Percentiles rank a stretch among this genome's conserved stretches.
phyloP scores from a whole-genome alignment of 306 rosid genomes.

The Gastrolobium bilobum region DNA sequence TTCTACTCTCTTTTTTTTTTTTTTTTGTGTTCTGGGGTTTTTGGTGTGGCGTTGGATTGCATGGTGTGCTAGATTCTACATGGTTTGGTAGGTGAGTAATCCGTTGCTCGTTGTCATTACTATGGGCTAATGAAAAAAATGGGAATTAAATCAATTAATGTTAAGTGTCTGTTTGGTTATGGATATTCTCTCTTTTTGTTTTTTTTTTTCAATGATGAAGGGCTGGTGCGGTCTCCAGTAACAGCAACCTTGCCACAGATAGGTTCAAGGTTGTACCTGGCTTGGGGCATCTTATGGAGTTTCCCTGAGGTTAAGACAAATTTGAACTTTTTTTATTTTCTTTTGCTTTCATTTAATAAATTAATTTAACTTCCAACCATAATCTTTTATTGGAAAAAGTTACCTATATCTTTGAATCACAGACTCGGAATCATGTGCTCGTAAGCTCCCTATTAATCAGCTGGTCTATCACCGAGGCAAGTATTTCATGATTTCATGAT shows the following conservation, averaged over 20 bases:
- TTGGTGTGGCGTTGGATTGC: conserved; percentile 37
- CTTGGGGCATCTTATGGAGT: conserved; percentile 93
- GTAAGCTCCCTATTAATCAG: conserved; percentile 73
- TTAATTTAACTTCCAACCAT: neutral
- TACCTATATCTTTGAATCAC: conserved; percentile 39
- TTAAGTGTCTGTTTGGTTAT: conserved; percentile 8
- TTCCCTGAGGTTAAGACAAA: conserved; percentile 60
- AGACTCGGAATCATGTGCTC: conserved; percentile 67
- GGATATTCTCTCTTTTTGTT: neutral
- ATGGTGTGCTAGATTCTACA: conserved; percentile 76
- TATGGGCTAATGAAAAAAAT: neutral
- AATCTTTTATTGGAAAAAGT: neutral
- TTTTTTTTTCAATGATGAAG: conserved; percentile 50
- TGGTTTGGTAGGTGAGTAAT: conserved; percentile 84
- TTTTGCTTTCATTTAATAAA: neutral
- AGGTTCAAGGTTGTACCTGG: conserved; percentile 73
- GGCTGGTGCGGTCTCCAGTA: conserved; percentile 86
- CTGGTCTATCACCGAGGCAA: conserved; percentile 87
- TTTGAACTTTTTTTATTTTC: neutral
- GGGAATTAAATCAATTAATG: neutral
- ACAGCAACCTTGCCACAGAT: conserved; percentile 90
- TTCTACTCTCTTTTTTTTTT: neutral
- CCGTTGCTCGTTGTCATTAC: neutral
- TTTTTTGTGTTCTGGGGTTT: neutral
- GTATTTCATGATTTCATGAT: conserved; percentile 46